Conservation (phyloP, 2,329 filamentous ascomycete genomes). For the Apiospora malaysiana region DNA sequence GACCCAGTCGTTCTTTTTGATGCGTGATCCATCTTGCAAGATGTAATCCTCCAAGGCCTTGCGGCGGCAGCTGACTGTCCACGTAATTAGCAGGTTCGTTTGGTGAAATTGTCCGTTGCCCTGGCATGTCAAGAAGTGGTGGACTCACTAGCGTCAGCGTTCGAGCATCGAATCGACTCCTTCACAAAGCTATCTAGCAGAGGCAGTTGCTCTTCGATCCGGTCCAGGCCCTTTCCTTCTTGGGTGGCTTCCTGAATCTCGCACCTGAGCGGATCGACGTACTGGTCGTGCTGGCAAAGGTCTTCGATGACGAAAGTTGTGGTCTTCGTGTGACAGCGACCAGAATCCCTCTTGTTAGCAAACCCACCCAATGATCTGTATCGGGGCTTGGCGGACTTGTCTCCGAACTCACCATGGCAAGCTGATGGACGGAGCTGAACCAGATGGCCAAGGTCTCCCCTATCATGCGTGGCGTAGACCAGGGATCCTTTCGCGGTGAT, state of each 20-base stretch:
- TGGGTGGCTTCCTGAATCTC: not conserved
- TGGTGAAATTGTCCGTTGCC: not conserved
- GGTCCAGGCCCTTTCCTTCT: not conserved
- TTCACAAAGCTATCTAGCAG: slow-evolving; percentile 21
- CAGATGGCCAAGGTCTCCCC: slow-evolving; percentile 18
- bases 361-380: not conserved
- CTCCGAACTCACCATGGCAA: slow-evolving; percentile 1
- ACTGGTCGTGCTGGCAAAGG: not conserved
- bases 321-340: not conserved
- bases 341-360: not conserved
- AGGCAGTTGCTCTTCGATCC: slow-evolving; percentile 1
- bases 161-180: slow-evolving; percentile 10
- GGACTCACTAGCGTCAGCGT: slow-evolving; percentile 1
- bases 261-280: not conserved
- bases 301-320: slow-evolving; percentile 18
- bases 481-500: slow-evolving; percentile 9
- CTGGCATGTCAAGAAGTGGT: not conserved
- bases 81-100: not conserved
- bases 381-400: not conserved
- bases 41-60: not conserved
- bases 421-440: slow-evolving; percentile 20
- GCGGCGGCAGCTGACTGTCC: not conserved
- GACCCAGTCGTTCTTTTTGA: not conserved
- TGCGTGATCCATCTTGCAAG: not conserved
- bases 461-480: slow-evolving; percentile 10